Base-by-base conservation (phyloP, 768 basidiomycete genomes). In the Pulveroboletus sp. region DNA sequence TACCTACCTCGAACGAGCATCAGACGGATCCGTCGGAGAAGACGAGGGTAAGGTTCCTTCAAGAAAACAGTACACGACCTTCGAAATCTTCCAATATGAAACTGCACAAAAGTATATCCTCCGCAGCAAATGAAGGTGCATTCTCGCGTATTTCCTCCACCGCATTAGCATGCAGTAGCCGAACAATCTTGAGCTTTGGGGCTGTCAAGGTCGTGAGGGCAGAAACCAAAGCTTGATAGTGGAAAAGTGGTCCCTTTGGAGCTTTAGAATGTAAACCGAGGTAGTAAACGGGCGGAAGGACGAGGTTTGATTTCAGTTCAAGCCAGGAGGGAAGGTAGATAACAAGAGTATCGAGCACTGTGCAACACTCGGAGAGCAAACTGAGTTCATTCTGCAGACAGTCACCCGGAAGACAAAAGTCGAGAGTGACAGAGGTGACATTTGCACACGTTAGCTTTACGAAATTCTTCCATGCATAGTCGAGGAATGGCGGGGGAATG, bases 401-500 rank as follows among this genome's bases (percentile, higher is more conserved):
- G 8, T 65, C 63, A 3, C 57, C 60, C 6, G 51, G 43, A 46
- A 59, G 60, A 50, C 60, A 62, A 43, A 60, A 62, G 28, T 65
- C 65, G 26, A 67, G 57, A 10, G 54, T 56, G 35, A 67, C 57
- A 31, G 49, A 62, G 14, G 65, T 65, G 26, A 65, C 54, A 45
- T 57, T 62, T 27, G 56, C 53, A 47, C 64, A 65, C 36, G 55
- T 67, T 35, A 53, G 32, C 43, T 49, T 57, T 33, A 67, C 40
- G 26, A 67, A 65, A 24, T 52, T 56, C 42, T 55, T 64, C 64
- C 65, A 65, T n/a, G 54, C 53, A n/a, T 55, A 28, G 15, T 63
- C 63, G 18, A 62, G 57, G 43, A 64, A 65, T 17, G 64, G 63
- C 2, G 60, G 65, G 5, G 65, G 65, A 21, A 62, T 65, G 39